Evolutionary conservation across 768 basidiomycete species (phyloP), one percentile per base, ranked within the genome.

Genomic region (Boletus patriciae): DNA sequence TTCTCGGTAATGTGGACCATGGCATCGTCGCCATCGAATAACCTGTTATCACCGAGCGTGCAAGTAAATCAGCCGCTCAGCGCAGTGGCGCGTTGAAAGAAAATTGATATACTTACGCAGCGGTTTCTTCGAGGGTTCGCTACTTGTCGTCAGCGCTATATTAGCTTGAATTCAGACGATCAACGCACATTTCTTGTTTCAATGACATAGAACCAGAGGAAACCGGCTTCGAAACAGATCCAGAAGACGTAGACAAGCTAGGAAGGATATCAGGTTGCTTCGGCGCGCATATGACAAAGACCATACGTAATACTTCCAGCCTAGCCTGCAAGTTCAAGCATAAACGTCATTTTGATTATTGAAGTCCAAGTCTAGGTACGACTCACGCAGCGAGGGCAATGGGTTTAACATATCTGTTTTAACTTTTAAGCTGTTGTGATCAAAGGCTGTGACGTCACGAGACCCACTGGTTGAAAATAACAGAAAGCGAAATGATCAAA

Each of bases 271-370:
- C 7, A 46, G 44, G 9, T 29, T 16, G 8, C 16, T 21, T 31
- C 8, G 15, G 12, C 16, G 21, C 15, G 15, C n/a, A 45, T 37
- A 18, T 1, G 8, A 25, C 38, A 34, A 25, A 29, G 34, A 3
- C 27, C 70, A 54, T 31, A 75, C 71, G 62, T 78, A 77, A 68
- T 76, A 78, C 59, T 78, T 78, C 78, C 78, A 80, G 8, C 65
- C 69, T 27, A 81, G 60, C 3, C 62, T 66, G 25, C 34, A 61
- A n/a, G 13, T 47, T 33, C 29, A 10, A 34, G 15, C 19, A 33
- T 46, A 8, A 29, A 18, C 10, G 16, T 43, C n/a, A 18, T 3
- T 36, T 23, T n/a, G 9, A n/a, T 38, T 19, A 2, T 6, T 3
- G 23, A 29, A 29, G 6, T 13, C 12, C 11, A 34, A 25, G 23